Base-by-base conservation (phyloP, 2,329 filamentous ascomycete genomes). In the Venturia carpophila region DNA sequence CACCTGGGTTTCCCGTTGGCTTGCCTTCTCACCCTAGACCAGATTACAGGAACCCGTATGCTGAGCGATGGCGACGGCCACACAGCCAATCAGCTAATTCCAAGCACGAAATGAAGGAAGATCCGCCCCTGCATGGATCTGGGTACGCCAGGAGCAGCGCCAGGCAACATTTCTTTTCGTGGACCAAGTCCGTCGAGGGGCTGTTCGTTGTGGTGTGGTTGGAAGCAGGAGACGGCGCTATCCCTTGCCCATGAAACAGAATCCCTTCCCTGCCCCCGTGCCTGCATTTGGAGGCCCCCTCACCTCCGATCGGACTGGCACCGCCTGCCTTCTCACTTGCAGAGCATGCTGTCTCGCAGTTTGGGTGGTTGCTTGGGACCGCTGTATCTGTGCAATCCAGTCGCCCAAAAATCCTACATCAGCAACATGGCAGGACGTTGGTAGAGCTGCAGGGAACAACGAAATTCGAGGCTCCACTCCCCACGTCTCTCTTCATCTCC, bases 101-200 rank as follows among this genome's bases (percentile, higher is more conserved):
- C 17, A 19, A 27, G 52, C 52, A 58, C 52, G 52, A 58, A 58
- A 58, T 58, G 11, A 58, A 58, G 52, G 52, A 58, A 58, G 52
- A 58, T 58, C 52, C 52, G 52, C 52, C 52, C 52, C 52, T 58
- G 52, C 30, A 58, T 58, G 27, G 3, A 58, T 58, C 52, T 34
- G 30, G 52, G 13, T n/a, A 10, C 30, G 52, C 17, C 52, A 58
- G 52, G 52, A 27, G 52, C 52, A 58, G 52, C 52, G 52, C 30
- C 27, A 58, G 52, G 52, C 52, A 58, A 58, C 15, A 21, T 58
- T 58, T 17, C 52, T 58, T n/a, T 58, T 58, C 27, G 52, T 58
- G 52, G 52, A 15, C 37, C 24, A 30, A 9, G 52, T 30, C 27
- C 52, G 27, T 56, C 52, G 52, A 56, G 30, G 52, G 49, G 2